Conservation (phyloP, 306 rosid genomes). For the Cucumis cinereus region DNA sequence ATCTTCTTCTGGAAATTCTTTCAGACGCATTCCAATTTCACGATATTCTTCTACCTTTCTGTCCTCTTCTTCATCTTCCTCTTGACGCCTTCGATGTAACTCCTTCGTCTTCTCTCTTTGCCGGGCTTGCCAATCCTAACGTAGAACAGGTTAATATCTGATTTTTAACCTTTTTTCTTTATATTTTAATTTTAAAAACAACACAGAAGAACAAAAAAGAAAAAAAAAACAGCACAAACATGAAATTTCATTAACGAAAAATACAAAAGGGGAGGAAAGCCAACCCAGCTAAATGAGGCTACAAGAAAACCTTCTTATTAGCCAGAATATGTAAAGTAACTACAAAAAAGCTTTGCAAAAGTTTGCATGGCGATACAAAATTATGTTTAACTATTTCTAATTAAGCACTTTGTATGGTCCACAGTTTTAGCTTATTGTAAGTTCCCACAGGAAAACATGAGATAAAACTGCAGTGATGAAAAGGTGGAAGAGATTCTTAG, state of each 20-base stretch:
- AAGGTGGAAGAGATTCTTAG: too few relatives aligned
- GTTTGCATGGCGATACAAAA: too few relatives aligned
- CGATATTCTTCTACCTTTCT: constrained; percentile 68
- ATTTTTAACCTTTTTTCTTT: not conserved
- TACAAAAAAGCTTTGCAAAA: not conserved
- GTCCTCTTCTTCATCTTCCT: constrained; percentile 83
- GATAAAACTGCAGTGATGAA: too few relatives aligned
- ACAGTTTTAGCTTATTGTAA: too few relatives aligned
- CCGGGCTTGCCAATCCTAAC: constrained; percentile 88
- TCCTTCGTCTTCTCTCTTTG: constrained; percentile 65
- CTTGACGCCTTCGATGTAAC: constrained; percentile 33
- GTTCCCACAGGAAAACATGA: too few relatives aligned
- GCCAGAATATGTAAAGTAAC: not conserved
- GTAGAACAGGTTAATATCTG: constrained; percentile 20
- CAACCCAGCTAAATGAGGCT: not conserved
- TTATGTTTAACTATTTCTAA: too few relatives aligned
- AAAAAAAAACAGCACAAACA: not conserved
- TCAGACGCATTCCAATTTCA: constrained; percentile 67
- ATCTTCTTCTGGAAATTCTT: constrained; percentile 79
- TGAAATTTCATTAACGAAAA: not conserved
- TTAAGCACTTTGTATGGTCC: too few relatives aligned
- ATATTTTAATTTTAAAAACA: too few relatives aligned
- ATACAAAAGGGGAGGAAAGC: not conserved
- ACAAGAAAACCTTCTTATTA: not conserved
- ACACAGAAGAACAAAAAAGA: too few relatives aligned